Evolutionary conservation across 1,284 basidiomycete species (phyloP), one percentile per base, ranked within the genome.

Genomic region (Phlebopus sp.): DNA sequence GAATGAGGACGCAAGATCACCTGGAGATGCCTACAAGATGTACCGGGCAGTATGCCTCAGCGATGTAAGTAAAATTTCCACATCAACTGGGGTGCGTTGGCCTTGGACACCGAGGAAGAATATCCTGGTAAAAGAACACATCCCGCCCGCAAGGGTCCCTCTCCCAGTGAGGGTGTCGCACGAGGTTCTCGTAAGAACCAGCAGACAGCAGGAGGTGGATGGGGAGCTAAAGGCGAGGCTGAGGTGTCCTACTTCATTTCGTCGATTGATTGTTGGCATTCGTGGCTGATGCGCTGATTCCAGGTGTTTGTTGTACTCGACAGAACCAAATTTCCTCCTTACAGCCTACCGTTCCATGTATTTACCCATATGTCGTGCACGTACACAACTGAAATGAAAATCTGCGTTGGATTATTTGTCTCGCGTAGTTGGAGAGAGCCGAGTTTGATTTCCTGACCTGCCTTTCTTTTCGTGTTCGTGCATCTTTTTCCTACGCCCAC

Each of bases 1-100:
- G 78, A 74, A 83, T 70, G 37, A 88, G 84, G 87, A 90, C 73
- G 87, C 86, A 77, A 82, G 87, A 90, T 84, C 82, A 90, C 87
- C 87, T 90, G 84, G 84, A 77, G 84, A 72, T 66, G 78, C 72
- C 77, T 67, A 90, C 83, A 86, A 72, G 52, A n/a, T n/a, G n/a
- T n/a, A n/a, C n/a, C n/a, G n/a, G n/a, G n/a, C n/a, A n/a, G n/a
- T n/a, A n/a, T n/a, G n/a, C n/a, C n/a, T n/a, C n/a, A n/a, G n/a
- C n/a, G n/a, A n/a, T n/a, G n/a, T n/a, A n/a, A n/a, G n/a, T n/a
- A n/a, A n/a, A n/a, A n/a, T n/a, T n/a, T n/a, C n/a, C n/a, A n/a
- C n/a, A n/a, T n/a, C n/a, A n/a, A n/a, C n/a, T n/a, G n/a, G n/a
- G n/a, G n/a, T n/a, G n/a, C n/a, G n/a, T n/a, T n/a, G n/a, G n/a